Evolutionary conservation across 306 rosid genomes (phyloP).

Genomic region (Acmispon strigosus): DNA sequence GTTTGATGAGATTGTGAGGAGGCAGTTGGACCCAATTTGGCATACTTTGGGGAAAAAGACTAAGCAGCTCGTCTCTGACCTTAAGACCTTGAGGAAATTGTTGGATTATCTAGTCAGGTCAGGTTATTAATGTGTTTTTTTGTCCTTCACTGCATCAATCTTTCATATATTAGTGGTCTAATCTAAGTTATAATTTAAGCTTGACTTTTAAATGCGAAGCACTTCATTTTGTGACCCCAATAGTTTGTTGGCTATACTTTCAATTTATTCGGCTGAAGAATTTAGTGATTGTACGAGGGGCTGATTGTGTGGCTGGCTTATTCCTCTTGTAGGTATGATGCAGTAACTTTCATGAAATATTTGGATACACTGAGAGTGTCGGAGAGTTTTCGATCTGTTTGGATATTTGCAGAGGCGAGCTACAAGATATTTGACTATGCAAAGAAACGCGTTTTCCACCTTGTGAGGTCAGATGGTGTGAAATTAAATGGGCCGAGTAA

Average conservation of each 20-base stretch:
- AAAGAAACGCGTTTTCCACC: conserved; percentile 84
- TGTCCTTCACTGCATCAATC: background rate
- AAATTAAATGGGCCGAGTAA: conserved; percentile 36
- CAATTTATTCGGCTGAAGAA: background rate
- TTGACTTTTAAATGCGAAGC: background rate
- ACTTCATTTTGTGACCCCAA: background rate
- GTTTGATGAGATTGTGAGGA: conserved; percentile 89
- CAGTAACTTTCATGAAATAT: conserved; percentile 86
- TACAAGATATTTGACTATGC: conserved; percentile 86
- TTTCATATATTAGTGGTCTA: background rate
- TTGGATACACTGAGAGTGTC: conserved; percentile 91
- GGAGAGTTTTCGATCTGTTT: conserved; percentile 86
- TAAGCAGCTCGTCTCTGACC: conserved; percentile 85
- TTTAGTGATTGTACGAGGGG: background rate
- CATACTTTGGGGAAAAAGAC: conserved; percentile 90
- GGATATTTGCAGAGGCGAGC: conserved; percentile 98
- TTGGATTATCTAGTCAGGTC: conserved; percentile 92
- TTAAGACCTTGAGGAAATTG: conserved; percentile 81
- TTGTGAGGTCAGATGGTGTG: conserved; percentile 56
- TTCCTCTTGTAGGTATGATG: conserved; percentile 66
- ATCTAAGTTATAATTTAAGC: background rate
- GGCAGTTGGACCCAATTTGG: conserved; percentile 98
- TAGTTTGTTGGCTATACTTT: background rate
- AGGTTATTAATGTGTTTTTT: background rate
- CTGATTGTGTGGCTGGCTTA: conserved; percentile 28